Base-by-base conservation (phyloP, 2,329 filamentous ascomycete species). In the Colletotrichum sp. region DNA sequence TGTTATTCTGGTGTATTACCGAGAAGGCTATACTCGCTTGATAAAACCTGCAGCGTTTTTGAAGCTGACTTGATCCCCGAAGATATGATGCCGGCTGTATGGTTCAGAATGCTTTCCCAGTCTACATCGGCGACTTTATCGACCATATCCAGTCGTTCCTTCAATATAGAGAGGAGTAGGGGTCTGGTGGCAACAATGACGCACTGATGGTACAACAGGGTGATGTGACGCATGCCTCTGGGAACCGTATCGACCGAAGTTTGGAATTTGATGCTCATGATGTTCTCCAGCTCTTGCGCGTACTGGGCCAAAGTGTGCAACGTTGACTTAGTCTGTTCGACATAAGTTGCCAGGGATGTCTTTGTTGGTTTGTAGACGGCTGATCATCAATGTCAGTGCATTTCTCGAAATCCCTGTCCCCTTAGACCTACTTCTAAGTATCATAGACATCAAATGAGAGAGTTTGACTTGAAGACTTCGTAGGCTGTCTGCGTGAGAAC, bases 101-200 rank as follows among this genome's bases (percentile, higher is more conserved):
- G 32, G 24, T 18, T 44, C 32, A 22, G 9, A n/a, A 60, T 28
- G 26, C 57, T 60, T 32, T 60, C 57, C 57, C 62, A 65, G 26
- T 60, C 22, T n/a, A 36, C 5, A 26, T 26, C 32, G 18, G 22
- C n/a, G 62, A 18, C 62, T 18, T 30, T 16, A 44, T 32, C 18
- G 18, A 70, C n/a, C 32, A 36, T 62, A 18, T 70, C 68, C 13
- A 70, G 57, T 5, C 68, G 15, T n/a, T 70, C 68, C 24, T 63
- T 70, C 28, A 70, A 36, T 15, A 70, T 60, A 13, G 57, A 70
- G 6, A 59, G 30, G 2, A 70, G 68, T 4, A 70, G 68, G 15
- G 36, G 68, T 44, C 68, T 63, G 16, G 68, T 70, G 12, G 68
- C 68, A 16, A 70, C 68, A n/a, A 70, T 70, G 32, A 70, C 68